These are phyloP conservation scores for Canavalia ensiformis DNA, from an alignment of 306 rosid genomes.

Conservation along the genomic window DNA sequence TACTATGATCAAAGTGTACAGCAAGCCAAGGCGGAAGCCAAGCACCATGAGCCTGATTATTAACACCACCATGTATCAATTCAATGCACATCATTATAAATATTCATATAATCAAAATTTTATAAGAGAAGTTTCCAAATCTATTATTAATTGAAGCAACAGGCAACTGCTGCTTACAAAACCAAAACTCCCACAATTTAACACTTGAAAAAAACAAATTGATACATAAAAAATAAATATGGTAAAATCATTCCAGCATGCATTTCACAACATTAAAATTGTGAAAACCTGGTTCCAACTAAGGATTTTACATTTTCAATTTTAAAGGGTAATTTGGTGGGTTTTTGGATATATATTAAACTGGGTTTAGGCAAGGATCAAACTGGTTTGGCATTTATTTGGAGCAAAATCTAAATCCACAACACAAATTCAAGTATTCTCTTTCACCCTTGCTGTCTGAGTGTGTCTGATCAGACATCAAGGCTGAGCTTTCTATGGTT, in stretches of 20 bases:
- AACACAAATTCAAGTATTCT: background rate
- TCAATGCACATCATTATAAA: background rate
- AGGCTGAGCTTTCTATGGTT: background rate
- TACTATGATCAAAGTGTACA: constrained; percentile 61
- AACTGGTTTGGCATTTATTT: background rate
- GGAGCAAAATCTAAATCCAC: background rate
- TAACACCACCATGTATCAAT: constrained; percentile 49
- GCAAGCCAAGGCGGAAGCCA: constrained; percentile 99
- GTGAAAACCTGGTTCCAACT: background rate
- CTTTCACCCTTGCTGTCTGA: constrained; percentile 15
- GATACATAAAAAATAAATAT: background rate
- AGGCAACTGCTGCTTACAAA: constrained; percentile 4
- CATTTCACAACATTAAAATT: background rate
- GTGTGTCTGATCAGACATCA: background rate
- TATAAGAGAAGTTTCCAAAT: constrained; percentile 21
- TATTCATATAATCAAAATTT: constrained; percentile 14
- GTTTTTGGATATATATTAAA: background rate
- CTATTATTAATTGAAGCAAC: background rate
- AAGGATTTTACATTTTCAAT: background rate
- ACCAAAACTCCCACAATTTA: constrained; percentile 20
- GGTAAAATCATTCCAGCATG: background rate
- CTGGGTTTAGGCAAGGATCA: background rate
- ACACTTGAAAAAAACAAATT: background rate
- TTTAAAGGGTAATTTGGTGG: background rate
- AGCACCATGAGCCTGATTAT: constrained; percentile 78